Evolutionary conservation across 352 stramenopile species (phyloP).

Genomic region (Globisporangium middletonii): DNA sequence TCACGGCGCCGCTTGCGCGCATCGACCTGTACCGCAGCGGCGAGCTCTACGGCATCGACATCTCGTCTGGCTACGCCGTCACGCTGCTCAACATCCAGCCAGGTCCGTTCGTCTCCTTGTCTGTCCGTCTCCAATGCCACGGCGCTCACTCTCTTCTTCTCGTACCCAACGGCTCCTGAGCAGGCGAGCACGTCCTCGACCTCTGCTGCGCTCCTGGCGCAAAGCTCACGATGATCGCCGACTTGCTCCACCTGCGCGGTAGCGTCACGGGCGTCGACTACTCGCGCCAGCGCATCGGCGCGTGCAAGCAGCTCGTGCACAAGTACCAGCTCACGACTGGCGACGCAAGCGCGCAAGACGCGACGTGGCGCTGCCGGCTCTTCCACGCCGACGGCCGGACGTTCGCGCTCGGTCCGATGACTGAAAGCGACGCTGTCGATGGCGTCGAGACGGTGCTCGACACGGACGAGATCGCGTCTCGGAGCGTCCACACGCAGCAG

Average conservation of each 20-base stretch:
- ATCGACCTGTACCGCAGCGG: constrained; percentile 42
- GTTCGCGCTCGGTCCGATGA: constrained; percentile 52
- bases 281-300: constrained; percentile 70
- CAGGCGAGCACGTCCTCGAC: constrained; percentile 87
- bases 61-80: constrained; percentile 72
- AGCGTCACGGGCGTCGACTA: constrained; percentile 87
- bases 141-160: not conserved
- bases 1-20: constrained; percentile 31
- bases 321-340: constrained; percentile 87
- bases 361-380: constrained; percentile 60
- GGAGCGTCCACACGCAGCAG: constrained; percentile 22
- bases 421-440: constrained; percentile 31
- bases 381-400: constrained; percentile 76
- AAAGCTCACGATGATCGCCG: constrained; percentile 91
- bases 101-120: constrained; percentile 15
- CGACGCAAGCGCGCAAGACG: not conserved
- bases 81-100: constrained; percentile 49
- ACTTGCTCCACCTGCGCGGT: constrained; percentile 50
- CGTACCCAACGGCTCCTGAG: too few relatives aligned
- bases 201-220: constrained; percentile 92
- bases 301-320: constrained; percentile 87
- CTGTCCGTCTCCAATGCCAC: not conserved
- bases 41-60: constrained; percentile 79
- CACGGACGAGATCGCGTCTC: constrained; percentile 47
- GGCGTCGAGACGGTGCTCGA: constrained; percentile 57